Evolutionary conservation across 306 rosid species (phyloP).

Genomic region (Quercus aquifolioides): DNA sequence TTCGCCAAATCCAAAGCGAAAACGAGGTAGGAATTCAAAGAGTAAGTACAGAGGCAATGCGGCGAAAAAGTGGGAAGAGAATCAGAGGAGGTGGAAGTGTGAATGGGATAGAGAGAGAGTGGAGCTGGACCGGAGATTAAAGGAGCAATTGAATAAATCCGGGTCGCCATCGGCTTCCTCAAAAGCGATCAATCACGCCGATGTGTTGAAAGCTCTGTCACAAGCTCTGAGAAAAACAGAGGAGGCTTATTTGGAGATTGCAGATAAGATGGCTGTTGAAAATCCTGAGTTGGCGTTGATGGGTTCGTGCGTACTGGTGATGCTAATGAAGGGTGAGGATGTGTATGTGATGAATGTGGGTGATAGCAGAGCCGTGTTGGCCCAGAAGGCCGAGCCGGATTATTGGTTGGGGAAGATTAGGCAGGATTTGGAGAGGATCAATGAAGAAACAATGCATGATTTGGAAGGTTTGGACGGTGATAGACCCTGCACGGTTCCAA

Average conservation of each 20-base stretch:
- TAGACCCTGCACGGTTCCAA: conserved; percentile 44
- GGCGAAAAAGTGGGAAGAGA: conserved; percentile 81
- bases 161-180: conserved; percentile 23
- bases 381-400: conserved; percentile 89
- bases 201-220: conserved; percentile 80
- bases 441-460: conserved; percentile 88
- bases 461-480: conserved; percentile 73
- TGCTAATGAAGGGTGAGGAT: conserved; percentile 96
- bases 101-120: conserved; percentile 88
- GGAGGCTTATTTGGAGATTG: conserved; percentile 76
- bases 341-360: conserved; percentile 95
- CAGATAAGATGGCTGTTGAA: conserved; percentile 75
- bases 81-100: conserved; percentile 85
- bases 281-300: conserved; percentile 94
- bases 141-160: conserved; percentile 64
- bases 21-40: conserved; percentile 33
- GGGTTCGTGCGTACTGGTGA: conserved; percentile 99
- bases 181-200: conserved; percentile 47
- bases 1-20: conserved; percentile 18
- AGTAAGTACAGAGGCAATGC: conserved; percentile 45
- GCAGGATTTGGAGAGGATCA: conserved; percentile 90
- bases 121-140: conserved; percentile 80
- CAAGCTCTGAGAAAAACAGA: conserved; percentile 84
- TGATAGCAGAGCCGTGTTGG: conserved; percentile 87
- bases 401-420: conserved; percentile 87